These are phyloP conservation scores for Emergomyces pasteurianus DNA, from an alignment of 2,329 filamentous ascomycete genomes.

Conservation along the genomic window DNA sequence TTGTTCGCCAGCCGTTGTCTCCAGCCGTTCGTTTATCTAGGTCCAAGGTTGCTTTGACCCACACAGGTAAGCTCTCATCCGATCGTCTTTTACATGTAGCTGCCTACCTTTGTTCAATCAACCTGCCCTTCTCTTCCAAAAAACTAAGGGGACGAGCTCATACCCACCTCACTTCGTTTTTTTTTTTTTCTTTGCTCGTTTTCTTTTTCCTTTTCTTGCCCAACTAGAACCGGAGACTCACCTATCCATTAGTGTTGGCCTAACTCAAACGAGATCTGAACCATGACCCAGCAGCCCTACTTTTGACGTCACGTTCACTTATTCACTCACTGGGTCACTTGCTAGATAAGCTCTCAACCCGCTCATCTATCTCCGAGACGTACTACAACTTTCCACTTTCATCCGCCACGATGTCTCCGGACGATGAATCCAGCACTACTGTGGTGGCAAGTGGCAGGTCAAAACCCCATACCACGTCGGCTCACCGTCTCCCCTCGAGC, in stretches of 20 bases:
- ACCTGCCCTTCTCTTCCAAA: too few relatives aligned
- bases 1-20: neutral
- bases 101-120: neutral
- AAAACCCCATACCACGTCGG: neutral
- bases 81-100: neutral
- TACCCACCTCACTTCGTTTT: neutral
- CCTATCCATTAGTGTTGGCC: neutral
- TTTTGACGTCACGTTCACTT: constrained; percentile 1
- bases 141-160: neutral
- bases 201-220: neutral
- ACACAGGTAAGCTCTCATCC: neutral
- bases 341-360: neutral
- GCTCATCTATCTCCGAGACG: neutral
- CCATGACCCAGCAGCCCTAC: neutral
- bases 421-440: neutral
- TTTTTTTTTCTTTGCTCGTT: neutral
- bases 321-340: neutral
- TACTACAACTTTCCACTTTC: neutral
- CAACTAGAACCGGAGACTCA: neutral
- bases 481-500: constrained; percentile 26
- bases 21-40: neutral
- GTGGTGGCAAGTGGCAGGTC: neutral
- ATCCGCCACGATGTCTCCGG: neutral
- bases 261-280: neutral
- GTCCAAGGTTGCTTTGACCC: neutral